Evolutionary conservation across 257 asterid species (phyloP).

Genomic region (Rubia yunnanensis): DNA sequence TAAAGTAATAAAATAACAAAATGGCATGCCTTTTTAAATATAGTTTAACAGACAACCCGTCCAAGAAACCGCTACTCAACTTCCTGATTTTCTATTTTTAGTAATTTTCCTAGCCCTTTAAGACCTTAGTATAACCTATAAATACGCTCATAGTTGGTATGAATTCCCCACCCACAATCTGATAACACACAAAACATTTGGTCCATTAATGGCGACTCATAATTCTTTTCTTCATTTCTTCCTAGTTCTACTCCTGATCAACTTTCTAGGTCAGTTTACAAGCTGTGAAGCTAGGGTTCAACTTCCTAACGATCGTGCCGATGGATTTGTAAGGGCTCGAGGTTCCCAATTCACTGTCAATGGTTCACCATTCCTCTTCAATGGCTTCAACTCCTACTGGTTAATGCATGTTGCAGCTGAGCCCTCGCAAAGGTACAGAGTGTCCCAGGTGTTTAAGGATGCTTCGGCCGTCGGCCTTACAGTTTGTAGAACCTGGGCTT

Average conservation of each 20-base stretch:
- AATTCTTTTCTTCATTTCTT: neutral
- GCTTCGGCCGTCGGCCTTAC: conserved; percentile 54
- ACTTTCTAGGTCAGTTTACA: neutral
- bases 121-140: conserved; percentile 16
- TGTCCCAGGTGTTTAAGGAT: conserved; percentile 39
- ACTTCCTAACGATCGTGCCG: neutral
- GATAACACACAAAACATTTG: neutral
- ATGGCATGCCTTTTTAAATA: neutral
- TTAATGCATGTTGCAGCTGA: conserved; percentile 59
- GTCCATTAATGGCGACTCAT: neutral
- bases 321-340: conserved; percentile 31
- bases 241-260: neutral
- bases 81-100: conserved; percentile 28
- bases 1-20: neutral
- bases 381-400: conserved; percentile 80
- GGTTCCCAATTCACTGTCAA: conserved; percentile 42
- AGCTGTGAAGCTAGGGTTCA: conserved; percentile 19
- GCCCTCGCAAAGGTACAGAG: conserved; percentile 40
- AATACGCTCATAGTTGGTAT: conserved; percentile 18
- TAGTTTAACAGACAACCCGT: neutral
- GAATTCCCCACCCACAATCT: neutral
- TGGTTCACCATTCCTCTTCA: conserved; percentile 56
- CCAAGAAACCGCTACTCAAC: conserved; percentile 6
- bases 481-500: conserved; percentile 75
- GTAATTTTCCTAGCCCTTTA: conserved; percentile 11